Evolutionary conservation across 371 early-diverging fungal genomes (phyloP).

Genomic region (Mortierella sp.): DNA sequence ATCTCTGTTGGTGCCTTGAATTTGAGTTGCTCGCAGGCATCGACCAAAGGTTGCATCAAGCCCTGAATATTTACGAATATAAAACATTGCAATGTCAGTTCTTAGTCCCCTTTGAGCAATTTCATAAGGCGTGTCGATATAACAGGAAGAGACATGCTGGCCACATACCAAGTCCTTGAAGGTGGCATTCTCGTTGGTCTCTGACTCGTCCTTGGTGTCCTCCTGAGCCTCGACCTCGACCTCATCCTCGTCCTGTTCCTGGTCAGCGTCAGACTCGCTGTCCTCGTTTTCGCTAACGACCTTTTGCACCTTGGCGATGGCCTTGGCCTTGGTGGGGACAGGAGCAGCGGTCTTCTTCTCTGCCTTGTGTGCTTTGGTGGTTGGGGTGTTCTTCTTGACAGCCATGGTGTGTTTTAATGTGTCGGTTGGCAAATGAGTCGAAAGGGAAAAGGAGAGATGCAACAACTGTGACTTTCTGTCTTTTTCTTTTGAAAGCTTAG

Average conservation of each 20-base stretch:
- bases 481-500: not conserved
- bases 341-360: slow-evolving; percentile 26
- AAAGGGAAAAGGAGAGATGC: not conserved
- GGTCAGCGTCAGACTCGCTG: not conserved
- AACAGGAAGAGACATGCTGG: not conserved
- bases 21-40: slow-evolving; percentile 90
- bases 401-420: slow-evolving; percentile 16
- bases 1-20: slow-evolving; percentile 96
- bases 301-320: slow-evolving; percentile 12
- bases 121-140: not conserved
- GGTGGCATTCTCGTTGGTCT: slow-evolving; percentile 25
- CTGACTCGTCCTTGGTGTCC: slow-evolving; percentile 4
- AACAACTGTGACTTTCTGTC: slow-evolving; percentile 3
- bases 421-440: not conserved
- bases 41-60: slow-evolving; percentile 85
- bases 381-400: slow-evolving; percentile 24
- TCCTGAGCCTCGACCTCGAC: slow-evolving; percentile 12
- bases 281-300: slow-evolving; percentile 17
- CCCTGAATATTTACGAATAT: slow-evolving; percentile 63
- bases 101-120: no score
- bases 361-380: slow-evolving; percentile 21
- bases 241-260: slow-evolving; percentile 10
- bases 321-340: slow-evolving; percentile 10
- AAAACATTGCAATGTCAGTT: not conserved
- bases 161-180: slow-evolving; percentile 39